Evolutionary conservation across 225 moss, liverwort and hornwort species (phyloP).

Genomic region (Pseudisothecium myosuroides): DNA sequence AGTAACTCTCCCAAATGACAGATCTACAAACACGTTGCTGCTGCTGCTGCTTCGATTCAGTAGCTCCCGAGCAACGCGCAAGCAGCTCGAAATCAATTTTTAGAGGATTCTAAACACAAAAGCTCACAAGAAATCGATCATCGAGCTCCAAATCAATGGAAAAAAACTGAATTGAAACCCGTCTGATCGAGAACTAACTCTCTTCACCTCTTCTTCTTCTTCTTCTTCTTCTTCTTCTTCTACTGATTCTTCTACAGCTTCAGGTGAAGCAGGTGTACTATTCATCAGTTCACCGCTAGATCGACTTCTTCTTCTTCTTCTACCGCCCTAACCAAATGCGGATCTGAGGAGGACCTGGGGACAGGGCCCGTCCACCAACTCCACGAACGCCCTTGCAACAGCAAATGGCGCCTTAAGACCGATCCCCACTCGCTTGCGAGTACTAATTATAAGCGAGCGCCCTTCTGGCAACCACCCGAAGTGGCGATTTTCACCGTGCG

Average conservation of each 20-base stretch:
- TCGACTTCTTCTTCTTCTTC: background rate
- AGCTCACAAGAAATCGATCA: background rate
- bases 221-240: background rate
- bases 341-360: background rate
- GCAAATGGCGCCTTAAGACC: background rate
- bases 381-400: background rate
- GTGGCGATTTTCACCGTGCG: background rate
- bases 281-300: background rate
- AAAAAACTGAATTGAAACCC: background rate
- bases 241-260: background rate
- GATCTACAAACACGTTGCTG: background rate
- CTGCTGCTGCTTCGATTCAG: background rate
- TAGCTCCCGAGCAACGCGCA: background rate
- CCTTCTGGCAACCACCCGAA: background rate
- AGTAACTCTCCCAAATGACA: background rate
- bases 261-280: background rate
- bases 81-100: background rate
- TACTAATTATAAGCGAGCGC: background rate
- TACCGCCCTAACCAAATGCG: background rate
- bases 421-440: background rate
- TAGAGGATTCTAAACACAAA: background rate
- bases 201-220: background rate
- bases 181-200: background rate
- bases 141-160: background rate
- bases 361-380: background rate